Conservation (phyloP, 768 basidiomycete genomes). For the Suillus cothurnatus region DNA sequence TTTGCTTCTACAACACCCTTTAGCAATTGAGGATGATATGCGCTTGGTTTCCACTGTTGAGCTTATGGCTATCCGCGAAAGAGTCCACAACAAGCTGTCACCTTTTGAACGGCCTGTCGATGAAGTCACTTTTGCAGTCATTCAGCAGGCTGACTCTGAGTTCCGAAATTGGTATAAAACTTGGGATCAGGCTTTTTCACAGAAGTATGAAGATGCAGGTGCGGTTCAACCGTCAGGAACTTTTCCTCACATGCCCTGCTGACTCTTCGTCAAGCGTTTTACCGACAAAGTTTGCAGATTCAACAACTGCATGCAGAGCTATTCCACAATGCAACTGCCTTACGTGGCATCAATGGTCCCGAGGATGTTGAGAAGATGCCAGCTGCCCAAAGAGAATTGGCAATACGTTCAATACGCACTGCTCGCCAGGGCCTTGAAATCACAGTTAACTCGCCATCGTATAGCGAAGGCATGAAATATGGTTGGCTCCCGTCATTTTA, state of each 20-base stretch:
- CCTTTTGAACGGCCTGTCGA: slow-evolving; percentile 76
- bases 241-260: neutral
- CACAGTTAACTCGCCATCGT: slow-evolving; percentile 80
- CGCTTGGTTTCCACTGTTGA: slow-evolving; percentile 94
- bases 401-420: slow-evolving; percentile 80
- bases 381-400: slow-evolving; percentile 72
- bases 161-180: slow-evolving; percentile 82
- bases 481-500: slow-evolving; percentile 46
- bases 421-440: slow-evolving; percentile 82
- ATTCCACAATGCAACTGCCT: slow-evolving; percentile 82
- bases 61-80: slow-evolving; percentile 86
- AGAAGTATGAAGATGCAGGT: slow-evolving; percentile 85
- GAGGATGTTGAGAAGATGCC: slow-evolving; percentile 89
- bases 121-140: slow-evolving; percentile 69
- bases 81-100: slow-evolving; percentile 80
- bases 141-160: slow-evolving; percentile 73
- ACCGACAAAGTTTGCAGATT: slow-evolving; percentile 84
- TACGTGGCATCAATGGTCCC: slow-evolving; percentile 81
- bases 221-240: slow-evolving; percentile 23
- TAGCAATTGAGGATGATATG: slow-evolving; percentile 92
- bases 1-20: slow-evolving; percentile 79
- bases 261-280: slow-evolving; percentile 60
- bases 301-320: slow-evolving; percentile 87
- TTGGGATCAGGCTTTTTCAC: slow-evolving; percentile 80
- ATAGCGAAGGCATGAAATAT: slow-evolving; percentile 91